Evolutionary conservation across 2,329 filamentous ascomycete genomes (phyloP), one percentile per base, ranked within the genome.

Genomic region (Thyridium curvatum): DNA sequence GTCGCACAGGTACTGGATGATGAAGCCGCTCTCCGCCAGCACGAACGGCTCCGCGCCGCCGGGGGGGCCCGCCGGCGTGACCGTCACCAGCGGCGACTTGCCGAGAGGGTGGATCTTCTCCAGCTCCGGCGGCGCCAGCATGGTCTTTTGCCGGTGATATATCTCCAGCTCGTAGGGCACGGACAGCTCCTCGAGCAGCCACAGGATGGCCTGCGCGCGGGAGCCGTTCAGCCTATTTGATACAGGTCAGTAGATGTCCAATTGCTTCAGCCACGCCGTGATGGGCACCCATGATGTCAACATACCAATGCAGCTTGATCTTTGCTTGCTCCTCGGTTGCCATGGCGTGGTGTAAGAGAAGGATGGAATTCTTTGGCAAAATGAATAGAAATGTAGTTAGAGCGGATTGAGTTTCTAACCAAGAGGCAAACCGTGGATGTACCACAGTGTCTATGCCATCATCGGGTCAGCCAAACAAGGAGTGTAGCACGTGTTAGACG

Each of bases 181-280:
- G 32, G 84, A 73, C 45, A 93, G 79, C 60, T 91, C 87, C 58
- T 93, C 86, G 32, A 94, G 75, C 7, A 94, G 79, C 86, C 86
- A 94, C 33, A 93, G 67, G 42, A 91, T 84, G 45, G 86, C 80
- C 60, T 94, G 86, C 12, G 86, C 79, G 49, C 89, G 84, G 40
- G 88, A 94, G 50, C 84, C 71, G 51, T 91, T 77, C 44, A 94
- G 82, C 88, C 88, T 94, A 14, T 31, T 12, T 16, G 30, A 18
- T 26, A 16, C 38, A 34, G 26, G 39, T 33, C 30, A 32, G 32
- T 32, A 15, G 34, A 12, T 14, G 30, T 34, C 43, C 44, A 28
- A 29, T n/a, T 10, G 12, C 12, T 28, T 6, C 36, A 18, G 10
- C 30, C 36, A 32, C 13, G n/a, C 15, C 30, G n/a, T 18, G 26